Evolutionary conservation across 1,284 basidiomycete species (phyloP).

Genomic region (Neonothopanus nambi): DNA sequence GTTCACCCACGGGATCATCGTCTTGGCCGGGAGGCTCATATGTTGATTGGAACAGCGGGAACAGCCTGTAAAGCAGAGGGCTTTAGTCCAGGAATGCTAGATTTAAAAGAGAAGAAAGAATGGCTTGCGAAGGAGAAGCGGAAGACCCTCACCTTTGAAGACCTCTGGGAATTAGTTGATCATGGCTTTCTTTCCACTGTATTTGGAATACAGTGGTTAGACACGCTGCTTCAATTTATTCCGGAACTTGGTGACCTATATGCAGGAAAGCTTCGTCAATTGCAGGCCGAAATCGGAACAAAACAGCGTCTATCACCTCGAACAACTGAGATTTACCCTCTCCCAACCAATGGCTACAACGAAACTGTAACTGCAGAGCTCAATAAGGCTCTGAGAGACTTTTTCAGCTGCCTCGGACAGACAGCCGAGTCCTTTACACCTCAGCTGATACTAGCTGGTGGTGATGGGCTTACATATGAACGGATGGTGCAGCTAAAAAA

Average conservation of each 20-base stretch:
- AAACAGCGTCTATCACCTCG: neutral
- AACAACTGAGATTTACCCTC: constrained; percentile 4
- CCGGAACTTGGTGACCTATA: no score
- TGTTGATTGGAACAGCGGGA: neutral
- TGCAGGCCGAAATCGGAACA: neutral
- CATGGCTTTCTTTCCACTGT: neutral
- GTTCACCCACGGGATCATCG: constrained; percentile 6
- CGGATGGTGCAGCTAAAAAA: constrained; percentile 10
- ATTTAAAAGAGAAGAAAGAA: neutral
- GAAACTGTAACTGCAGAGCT: constrained; percentile 8
- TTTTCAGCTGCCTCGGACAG: constrained; percentile 2
- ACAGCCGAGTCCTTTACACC: neutral
- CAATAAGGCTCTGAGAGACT: constrained; percentile 9
- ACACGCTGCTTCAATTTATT: neutral
- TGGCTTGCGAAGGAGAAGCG: neutral
- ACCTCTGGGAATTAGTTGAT: neutral
- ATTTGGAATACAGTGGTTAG: neutral
- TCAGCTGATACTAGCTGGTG: constrained; percentile 2
- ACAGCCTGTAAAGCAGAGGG: neutral
- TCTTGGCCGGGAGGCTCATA: neutral
- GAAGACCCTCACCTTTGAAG: neutral
- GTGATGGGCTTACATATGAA: constrained; percentile 13
- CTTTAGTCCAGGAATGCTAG: neutral
- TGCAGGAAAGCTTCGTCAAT: neutral
- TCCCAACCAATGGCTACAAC: constrained; percentile 5